A percentile compares a stretch with the other conserved stretches of the same genome.
These are phyloP conservation scores for Ambrosiella cleistominuta DNA, from an alignment of 2,329 filamentous ascomycete species.

Conservation along the genomic window DNA sequence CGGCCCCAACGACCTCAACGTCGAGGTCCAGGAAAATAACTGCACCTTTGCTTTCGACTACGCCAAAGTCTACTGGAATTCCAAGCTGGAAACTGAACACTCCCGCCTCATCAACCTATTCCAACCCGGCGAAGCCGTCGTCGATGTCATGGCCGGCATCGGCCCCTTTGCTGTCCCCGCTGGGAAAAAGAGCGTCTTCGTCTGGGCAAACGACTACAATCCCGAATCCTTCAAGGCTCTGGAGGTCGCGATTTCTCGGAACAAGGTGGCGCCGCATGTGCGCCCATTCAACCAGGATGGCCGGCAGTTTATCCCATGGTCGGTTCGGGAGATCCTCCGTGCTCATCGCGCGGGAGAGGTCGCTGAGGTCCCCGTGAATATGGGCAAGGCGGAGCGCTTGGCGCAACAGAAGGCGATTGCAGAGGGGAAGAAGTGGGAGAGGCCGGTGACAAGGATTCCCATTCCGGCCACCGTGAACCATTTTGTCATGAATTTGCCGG, in stretches of 20 bases:
- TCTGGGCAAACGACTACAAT: slow-evolving; percentile 95
- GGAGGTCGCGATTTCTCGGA: slow-evolving; percentile 48
- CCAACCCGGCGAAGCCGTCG: slow-evolving; percentile 70
- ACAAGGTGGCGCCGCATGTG: slow-evolving; percentile 63
- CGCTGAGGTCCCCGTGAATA: slow-evolving; percentile 30
- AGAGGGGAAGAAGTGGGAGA: slow-evolving; percentile 14
- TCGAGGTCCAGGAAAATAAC: slow-evolving; percentile 62
- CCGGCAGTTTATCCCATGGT: slow-evolving; percentile 56
- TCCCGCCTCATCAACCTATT: slow-evolving; percentile 61
- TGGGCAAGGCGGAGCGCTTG: slow-evolving; percentile 21
- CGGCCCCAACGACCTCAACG: slow-evolving; percentile 66
- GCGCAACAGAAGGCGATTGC: slow-evolving; percentile 18
- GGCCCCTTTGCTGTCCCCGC: slow-evolving; percentile 89
- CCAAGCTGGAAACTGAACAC: slow-evolving; percentile 76
- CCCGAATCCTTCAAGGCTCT: slow-evolving; percentile 69
- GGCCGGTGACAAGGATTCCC: slow-evolving; percentile 24
- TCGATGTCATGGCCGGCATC: slow-evolving; percentile 93
- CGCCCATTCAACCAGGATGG: slow-evolving; percentile 69
- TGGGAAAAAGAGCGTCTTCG: slow-evolving; percentile 75
- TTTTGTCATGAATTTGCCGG: slow-evolving; percentile 96
- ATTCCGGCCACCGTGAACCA: slow-evolving; percentile 69
- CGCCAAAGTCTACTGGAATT: slow-evolving; percentile 96
- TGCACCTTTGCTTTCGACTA: slow-evolving; percentile 92
- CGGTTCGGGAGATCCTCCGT: slow-evolving; percentile 41
- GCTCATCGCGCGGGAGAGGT: slow-evolving; percentile 34